These are phyloP conservation scores for Blastobotrys attinorum DNA, from an alignment of 805 yeast genomes.

Conservation along the genomic window DNA sequence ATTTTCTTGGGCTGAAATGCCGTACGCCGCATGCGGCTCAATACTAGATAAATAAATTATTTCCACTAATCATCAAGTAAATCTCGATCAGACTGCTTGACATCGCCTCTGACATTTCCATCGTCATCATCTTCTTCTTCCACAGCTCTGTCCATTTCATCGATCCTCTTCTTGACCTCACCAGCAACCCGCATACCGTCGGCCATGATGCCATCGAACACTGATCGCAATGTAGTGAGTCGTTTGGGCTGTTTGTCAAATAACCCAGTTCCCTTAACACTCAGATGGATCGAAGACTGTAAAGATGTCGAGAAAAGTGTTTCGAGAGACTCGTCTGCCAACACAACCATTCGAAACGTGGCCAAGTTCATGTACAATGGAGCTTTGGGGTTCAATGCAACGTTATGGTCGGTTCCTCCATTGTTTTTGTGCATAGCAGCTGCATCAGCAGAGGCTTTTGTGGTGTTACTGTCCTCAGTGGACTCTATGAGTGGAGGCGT, in stretches of 20 bases:
- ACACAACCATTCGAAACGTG: constrained; percentile 86
- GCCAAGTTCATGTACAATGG: constrained; percentile 73
- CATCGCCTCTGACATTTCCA: constrained; percentile 22
- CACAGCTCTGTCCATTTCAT: constrained; percentile 32
- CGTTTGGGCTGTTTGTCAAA: constrained; percentile 28
- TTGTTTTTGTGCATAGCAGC: constrained; percentile 20
- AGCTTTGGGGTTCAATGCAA: constrained; percentile 71
- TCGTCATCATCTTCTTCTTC: constrained; percentile 25
- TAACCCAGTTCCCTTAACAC: constrained; percentile 18
- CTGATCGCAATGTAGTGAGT: constrained; percentile 54
- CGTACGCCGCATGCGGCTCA: neutral
- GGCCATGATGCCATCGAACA: constrained; percentile 84
- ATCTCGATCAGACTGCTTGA: constrained; percentile 27
- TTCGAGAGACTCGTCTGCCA: constrained; percentile 92
- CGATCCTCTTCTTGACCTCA: constrained; percentile 83
- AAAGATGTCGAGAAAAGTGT: constrained; percentile 66
- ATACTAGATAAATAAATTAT: constrained; percentile 1
- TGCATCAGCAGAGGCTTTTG: constrained; percentile 7
- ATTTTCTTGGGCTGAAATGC: no score
- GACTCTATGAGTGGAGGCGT: neutral
- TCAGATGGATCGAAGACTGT: constrained; percentile 57
- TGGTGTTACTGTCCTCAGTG: neutral
- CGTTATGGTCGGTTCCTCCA: no score
- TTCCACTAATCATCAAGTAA: constrained; percentile 21
- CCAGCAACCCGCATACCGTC: constrained; percentile 90